These are phyloP conservation scores for Alternaria alternata DNA, from an alignment of 2,329 filamentous ascomycete species.

Conservation along the genomic window DNA sequence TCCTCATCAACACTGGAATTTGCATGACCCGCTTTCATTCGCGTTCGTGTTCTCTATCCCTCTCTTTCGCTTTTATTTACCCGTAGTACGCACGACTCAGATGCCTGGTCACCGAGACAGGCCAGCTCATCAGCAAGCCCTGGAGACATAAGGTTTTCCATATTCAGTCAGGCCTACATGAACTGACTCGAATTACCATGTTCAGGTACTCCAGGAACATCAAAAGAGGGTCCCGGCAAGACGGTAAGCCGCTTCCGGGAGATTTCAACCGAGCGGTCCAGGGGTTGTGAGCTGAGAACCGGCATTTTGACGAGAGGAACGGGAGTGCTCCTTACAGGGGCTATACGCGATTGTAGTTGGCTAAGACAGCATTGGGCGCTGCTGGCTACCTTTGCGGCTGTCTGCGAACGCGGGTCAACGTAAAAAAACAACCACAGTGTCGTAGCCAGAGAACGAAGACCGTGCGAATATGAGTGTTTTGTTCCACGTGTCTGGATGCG, in stretches of 20 bases:
- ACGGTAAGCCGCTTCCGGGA: slow-evolving; percentile 19
- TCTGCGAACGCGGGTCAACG: slow-evolving; percentile 14
- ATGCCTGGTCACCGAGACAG: neutral
- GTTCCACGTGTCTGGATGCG: slow-evolving; percentile 9
- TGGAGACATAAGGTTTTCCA: neutral
- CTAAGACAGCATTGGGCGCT: slow-evolving; percentile 4
- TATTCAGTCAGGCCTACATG: slow-evolving; percentile 1
- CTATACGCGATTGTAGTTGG: neutral
- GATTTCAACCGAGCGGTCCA: slow-evolving; percentile 22
- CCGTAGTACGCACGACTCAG: slow-evolving; percentile 10
- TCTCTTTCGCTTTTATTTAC: slow-evolving; percentile 14
- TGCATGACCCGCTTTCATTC: slow-evolving; percentile 8
- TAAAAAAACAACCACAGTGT: slow-evolving; percentile 1
- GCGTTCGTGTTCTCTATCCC: slow-evolving; percentile 12
- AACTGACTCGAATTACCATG: slow-evolving; percentile 15
- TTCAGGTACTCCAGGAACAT: slow-evolving; percentile 9
- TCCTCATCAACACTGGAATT: neutral
- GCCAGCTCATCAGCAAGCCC: slow-evolving; percentile 1
- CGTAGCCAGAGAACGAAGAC: neutral
- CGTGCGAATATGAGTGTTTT: neutral
- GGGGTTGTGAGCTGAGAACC: slow-evolving; percentile 16
- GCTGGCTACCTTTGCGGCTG: slow-evolving; percentile 6
- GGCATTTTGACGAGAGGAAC: slow-evolving; percentile 7
- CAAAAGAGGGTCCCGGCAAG: slow-evolving; percentile 7
- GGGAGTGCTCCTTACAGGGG: neutral